Percentiles rank a stretch among this genome's conserved stretches.
These are phyloP conservation scores for Podila epigama DNA, from an alignment of 192 early-diverging fungal species.

Conservation along the genomic window DNA sequence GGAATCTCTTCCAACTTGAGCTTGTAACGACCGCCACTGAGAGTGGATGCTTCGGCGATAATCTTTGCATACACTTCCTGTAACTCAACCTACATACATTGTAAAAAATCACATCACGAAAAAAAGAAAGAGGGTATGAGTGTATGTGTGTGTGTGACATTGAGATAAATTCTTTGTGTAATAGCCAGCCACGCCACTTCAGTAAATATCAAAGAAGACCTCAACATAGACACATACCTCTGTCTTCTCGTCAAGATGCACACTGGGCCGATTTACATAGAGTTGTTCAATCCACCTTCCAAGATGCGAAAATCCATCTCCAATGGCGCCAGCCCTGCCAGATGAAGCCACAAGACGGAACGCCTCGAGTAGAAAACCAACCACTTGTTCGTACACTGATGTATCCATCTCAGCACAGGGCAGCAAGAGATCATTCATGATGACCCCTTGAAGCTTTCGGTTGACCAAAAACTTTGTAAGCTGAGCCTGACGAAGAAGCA, in stretches of 20 bases:
- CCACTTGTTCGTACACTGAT: slow-evolving; percentile 45
- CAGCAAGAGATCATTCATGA: slow-evolving; percentile 56
- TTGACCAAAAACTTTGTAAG: slow-evolving; percentile 45
- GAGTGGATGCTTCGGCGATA: slow-evolving; percentile 15
- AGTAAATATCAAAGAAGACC: not conserved
- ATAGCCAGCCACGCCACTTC: no score
- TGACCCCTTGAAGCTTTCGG: slow-evolving; percentile 40
- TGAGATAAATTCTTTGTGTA: no score
- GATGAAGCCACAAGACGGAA: slow-evolving; percentile 40
- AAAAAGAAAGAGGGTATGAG: not conserved
- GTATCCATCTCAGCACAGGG: slow-evolving; percentile 41
- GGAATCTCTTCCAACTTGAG: slow-evolving; percentile 32
- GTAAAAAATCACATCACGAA: not conserved
- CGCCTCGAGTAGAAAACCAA: slow-evolving; percentile 40
- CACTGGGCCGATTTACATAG: slow-evolving; percentile 18
- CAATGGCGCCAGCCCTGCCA: slow-evolving; percentile 34
- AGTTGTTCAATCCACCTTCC: slow-evolving; percentile 38
- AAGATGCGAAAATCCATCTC: slow-evolving; percentile 22
- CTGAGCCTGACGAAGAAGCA: slow-evolving; percentile 42
- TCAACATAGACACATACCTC: slow-evolving; percentile 3
- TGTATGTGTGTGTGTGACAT: not conserved
- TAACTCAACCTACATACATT: slow-evolving; percentile 8
- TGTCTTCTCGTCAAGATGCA: slow-evolving; percentile 10
- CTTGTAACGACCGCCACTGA: slow-evolving; percentile 37
- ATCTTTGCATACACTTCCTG: slow-evolving; percentile 19